A percentile compares a stretch with the other conserved stretches of the same genome.
Evolutionary conservation across 2,329 filamentous ascomycete species (phyloP).

Genomic region (Drechmeria coniospora): DNA sequence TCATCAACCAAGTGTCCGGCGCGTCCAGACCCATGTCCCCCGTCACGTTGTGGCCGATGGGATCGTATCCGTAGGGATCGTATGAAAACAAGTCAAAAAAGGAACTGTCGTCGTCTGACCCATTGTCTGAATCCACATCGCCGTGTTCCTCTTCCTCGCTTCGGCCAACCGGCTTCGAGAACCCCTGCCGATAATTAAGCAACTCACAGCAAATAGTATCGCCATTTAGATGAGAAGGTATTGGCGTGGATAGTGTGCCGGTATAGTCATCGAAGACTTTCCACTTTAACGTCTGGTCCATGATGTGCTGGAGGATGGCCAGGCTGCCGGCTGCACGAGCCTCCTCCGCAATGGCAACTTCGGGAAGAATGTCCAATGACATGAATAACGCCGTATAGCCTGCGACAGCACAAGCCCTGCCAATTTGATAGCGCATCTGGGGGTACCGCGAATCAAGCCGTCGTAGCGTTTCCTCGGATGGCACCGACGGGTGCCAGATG

Average conservation of each 20-base stretch:
- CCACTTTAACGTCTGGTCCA: conserved; percentile 12
- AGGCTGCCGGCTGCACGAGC: conserved; percentile 13
- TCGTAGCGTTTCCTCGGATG: conserved; percentile 19
- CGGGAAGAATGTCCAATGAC: conserved; percentile 20
- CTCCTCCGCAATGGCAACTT: conserved; percentile 23
- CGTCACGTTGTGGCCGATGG: conserved; percentile 12
- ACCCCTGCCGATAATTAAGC: neutral
- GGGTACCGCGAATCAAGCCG: conserved; percentile 16
- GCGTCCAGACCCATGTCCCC: conserved; percentile 13
- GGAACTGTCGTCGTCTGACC: conserved; percentile 1
- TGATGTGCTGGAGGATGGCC: conserved; percentile 16
- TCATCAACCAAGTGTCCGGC: conserved; percentile 1
- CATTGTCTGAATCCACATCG: conserved; percentile 2
- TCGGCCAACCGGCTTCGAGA: neutral
- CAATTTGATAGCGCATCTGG: conserved; percentile 19
- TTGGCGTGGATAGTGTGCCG: conserved; percentile 4
- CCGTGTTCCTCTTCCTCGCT: conserved; percentile 1
- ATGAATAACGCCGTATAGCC: conserved; percentile 18
- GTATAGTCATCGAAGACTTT: conserved; percentile 21
- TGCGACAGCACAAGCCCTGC: conserved; percentile 22
- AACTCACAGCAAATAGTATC: too few species aligned
- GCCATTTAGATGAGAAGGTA: conserved; percentile 14
- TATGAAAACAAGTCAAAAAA: neutral
- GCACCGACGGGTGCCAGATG: conserved; percentile 22
- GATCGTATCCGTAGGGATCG: too few species aligned